These are phyloP conservation scores for Aspergillus eucalypticola DNA, from an alignment of 2,329 filamentous ascomycete genomes.

Conservation along the genomic window DNA sequence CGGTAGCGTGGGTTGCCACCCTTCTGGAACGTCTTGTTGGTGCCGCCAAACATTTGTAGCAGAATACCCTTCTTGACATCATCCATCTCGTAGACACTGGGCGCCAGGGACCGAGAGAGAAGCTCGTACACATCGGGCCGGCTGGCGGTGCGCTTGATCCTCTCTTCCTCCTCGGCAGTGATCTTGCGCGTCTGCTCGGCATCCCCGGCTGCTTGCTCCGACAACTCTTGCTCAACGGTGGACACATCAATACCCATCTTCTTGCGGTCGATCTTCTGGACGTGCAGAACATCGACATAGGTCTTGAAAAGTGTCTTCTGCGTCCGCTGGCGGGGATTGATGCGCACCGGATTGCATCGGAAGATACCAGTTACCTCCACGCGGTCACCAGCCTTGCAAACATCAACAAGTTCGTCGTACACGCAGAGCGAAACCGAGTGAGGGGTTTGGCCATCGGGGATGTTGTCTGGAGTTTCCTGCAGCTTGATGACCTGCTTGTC, in stretches of 20 bases:
- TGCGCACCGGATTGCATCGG: conserved; percentile 86
- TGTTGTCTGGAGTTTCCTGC: conserved; percentile 92
- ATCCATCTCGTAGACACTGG: conserved; percentile 96
- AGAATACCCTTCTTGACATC: conserved; percentile 99
- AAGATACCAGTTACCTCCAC: conserved; percentile 97
- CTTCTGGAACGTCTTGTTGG: conserved; percentile 97
- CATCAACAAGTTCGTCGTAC: conserved; percentile 95
- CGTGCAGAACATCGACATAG: conserved; percentile 90
- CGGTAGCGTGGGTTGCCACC: conserved; percentile 93
- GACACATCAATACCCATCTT: conserved; percentile 88
- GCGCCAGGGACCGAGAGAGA: conserved; percentile 83
- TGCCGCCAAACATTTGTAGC: conserved; percentile 93
- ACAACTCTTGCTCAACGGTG: conserved; percentile 80
- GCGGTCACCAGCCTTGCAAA: conserved; percentile 96
- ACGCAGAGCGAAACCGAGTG: conserved; percentile 95
- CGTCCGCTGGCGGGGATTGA: conserved; percentile 88
- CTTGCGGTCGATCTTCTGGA: conserved; percentile 95
- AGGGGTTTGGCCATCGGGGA: conserved; percentile 93
- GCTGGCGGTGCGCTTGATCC: conserved; percentile 77
- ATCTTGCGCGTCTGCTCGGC: conserved; percentile 84
- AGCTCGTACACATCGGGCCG: conserved; percentile 91
- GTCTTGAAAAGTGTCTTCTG: conserved; percentile 98
- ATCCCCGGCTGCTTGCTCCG: conserved; percentile 68
- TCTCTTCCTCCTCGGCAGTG: conserved; percentile 80
- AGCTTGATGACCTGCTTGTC: conserved; percentile 99